A percentile compares a stretch with the other conserved stretches of the same genome.
Conservation (phyloP, 805 yeast species). For the Starmera quercuum region DNA sequence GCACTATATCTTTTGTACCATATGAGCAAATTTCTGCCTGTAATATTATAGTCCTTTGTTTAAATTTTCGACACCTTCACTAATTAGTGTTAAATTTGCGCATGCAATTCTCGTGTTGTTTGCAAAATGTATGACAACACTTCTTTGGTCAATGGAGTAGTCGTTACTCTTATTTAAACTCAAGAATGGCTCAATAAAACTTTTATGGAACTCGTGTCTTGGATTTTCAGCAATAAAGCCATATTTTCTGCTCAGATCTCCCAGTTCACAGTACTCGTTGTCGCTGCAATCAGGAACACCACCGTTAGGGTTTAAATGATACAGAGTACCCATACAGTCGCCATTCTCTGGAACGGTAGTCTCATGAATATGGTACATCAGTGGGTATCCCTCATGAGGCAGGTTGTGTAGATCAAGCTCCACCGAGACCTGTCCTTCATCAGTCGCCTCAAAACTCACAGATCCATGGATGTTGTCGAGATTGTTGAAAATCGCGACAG, state of each 20-base stretch:
- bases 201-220: conserved; percentile 2
- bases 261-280: conserved; percentile 53
- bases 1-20: too few relatives aligned
- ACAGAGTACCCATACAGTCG: conserved; percentile 40
- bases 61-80: too few relatives aligned
- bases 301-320: conserved; percentile 50
- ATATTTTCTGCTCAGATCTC: conserved; percentile 69
- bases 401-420: conserved; percentile 56
- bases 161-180: conserved; percentile 44
- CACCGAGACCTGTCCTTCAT: conserved; percentile 43
- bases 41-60: too few relatives aligned
- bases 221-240: conserved; percentile 36
- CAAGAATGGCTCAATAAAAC: conserved; percentile 50
- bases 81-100: too few relatives aligned
- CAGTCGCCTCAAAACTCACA: conserved; percentile 11
- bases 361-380: conserved; percentile 56
- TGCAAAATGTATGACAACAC: too few relatives aligned
- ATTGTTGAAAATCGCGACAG: conserved; percentile 42
- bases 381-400: conserved; percentile 57
- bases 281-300: conserved; percentile 45
- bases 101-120: too few relatives aligned
- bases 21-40: too few relatives aligned
- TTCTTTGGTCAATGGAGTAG: too few relatives aligned
- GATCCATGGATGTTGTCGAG: conserved; percentile 16
- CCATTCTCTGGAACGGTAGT: conserved; percentile 37